These are phyloP conservation scores for Chrysophaeum taylorii DNA, from an alignment of 352 stramenopile genomes.

Conservation along the genomic window DNA sequence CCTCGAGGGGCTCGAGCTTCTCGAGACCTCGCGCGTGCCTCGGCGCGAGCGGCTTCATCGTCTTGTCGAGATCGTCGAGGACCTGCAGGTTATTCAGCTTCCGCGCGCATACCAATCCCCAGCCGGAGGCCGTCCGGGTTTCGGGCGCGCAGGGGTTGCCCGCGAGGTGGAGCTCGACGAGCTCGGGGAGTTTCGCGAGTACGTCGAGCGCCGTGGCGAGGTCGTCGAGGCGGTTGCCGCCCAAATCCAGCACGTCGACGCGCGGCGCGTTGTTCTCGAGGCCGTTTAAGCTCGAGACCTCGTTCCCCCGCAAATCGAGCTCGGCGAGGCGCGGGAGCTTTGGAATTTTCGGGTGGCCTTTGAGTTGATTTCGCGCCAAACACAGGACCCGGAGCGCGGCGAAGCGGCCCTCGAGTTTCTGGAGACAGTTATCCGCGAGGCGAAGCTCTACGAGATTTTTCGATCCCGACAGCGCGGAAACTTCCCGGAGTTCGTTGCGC, in stretches of 20 bases:
- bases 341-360: not conserved
- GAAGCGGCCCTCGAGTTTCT: not conserved
- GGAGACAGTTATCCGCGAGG: not conserved
- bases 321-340: not conserved
- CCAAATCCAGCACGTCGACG: not conserved
- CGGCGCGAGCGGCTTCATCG: not conserved
- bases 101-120: conserved; percentile 1
- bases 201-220: not conserved
- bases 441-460: not conserved
- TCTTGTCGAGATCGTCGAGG: not conserved
- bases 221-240: conserved; percentile 5
- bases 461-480: no score
- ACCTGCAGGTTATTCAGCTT: not conserved
- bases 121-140: not conserved
- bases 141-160: conserved; percentile 10
- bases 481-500: not conserved
- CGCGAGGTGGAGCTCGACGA: conserved; percentile 2
- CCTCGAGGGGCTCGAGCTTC: not conserved
- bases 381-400: not conserved
- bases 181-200: not conserved
- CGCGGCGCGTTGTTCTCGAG: not conserved
- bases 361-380: not conserved
- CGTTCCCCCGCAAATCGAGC: not conserved
- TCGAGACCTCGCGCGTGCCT: not conserved
- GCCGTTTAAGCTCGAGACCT: not conserved